These are phyloP conservation scores for Xylaria longipes DNA, from an alignment of 495 filamentous ascomycete genomes.

Conservation along the genomic window DNA sequence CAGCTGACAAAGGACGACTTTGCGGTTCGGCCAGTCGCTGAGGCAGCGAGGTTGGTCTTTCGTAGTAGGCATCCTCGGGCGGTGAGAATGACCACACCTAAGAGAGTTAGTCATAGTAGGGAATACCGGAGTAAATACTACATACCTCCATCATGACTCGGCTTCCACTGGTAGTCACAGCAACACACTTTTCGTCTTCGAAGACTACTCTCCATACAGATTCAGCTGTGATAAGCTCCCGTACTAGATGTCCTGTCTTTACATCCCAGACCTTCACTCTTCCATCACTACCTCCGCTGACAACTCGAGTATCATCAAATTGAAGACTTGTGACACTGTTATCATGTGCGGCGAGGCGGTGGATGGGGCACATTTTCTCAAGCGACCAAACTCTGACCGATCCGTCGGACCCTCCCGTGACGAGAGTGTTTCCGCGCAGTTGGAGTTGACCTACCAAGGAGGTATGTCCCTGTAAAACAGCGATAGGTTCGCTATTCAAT, in stretches of 20 bases:
- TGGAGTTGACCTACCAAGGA: conserved; percentile 97
- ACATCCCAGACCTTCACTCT: conserved; percentile 98
- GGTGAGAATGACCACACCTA: conserved; percentile 94
- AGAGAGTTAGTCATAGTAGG: conserved; percentile 22
- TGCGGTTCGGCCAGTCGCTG: conserved; percentile 47
- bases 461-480: conserved; percentile 96
- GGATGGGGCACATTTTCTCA: conserved; percentile 84
- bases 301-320: conserved; percentile 92
- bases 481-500: conserved; percentile 70
- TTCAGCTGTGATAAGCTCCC: conserved; percentile 88
- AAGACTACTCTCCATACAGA: conserved; percentile 98
- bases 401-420: conserved; percentile 95
- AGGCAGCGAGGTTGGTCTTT: conserved; percentile 44
- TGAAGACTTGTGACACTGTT: conserved; percentile 97
- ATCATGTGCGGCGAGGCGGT: conserved; percentile 95
- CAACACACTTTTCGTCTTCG: conserved; percentile 96
- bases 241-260: conserved; percentile 84
- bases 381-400: conserved; percentile 96
- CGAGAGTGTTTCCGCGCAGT: conserved; percentile 90
- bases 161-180: conserved; percentile 82
- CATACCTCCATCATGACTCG: conserved; percentile 95
- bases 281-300: conserved; percentile 94
- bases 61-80: conserved; percentile 69
- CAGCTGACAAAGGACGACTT: conserved; percentile 49
- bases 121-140: conserved; percentile 32